Conservation (phyloP, 805 yeast species). For the Wickerhamiella musiphila region DNA sequence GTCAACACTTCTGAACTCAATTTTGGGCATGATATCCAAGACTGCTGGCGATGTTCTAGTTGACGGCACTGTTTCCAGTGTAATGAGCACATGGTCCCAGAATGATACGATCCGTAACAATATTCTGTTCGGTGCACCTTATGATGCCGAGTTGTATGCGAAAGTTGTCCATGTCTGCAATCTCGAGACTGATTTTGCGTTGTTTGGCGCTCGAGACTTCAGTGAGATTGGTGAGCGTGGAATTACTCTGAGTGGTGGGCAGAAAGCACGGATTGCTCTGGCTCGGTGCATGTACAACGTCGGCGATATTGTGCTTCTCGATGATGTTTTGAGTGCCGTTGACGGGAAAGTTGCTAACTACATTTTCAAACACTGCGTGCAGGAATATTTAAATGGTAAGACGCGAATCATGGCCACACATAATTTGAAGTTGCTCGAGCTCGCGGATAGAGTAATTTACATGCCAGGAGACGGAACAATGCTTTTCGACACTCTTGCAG, state of each 20-base stretch:
- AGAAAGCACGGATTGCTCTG: slow-evolving; percentile 67
- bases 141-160: slow-evolving; percentile 33
- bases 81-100: slow-evolving; percentile 72
- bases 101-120: slow-evolving; percentile 64
- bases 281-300: slow-evolving; percentile 68
- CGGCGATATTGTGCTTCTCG: slow-evolving; percentile 48
- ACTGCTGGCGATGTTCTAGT: slow-evolving; percentile 33
- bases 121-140: slow-evolving; percentile 48
- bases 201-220: slow-evolving; percentile 53
- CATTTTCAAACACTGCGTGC: slow-evolving; percentile 51
- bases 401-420: slow-evolving; percentile 75
- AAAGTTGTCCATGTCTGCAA: slow-evolving; percentile 47
- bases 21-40: slow-evolving; percentile 54
- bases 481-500: slow-evolving; percentile 42
- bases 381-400: slow-evolving; percentile 36
- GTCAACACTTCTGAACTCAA: slow-evolving; percentile 50
- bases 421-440: slow-evolving; percentile 51
- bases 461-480: slow-evolving; percentile 42
- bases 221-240: slow-evolving; percentile 77
- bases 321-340: slow-evolving; percentile 76
- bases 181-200: slow-evolving; percentile 43
- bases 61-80: slow-evolving; percentile 34
- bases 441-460: slow-evolving; percentile 55
- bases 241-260: slow-evolving; percentile 79
- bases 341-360: slow-evolving; percentile 74